phyloP scores from a whole-genome alignment of 306 rosid species.

The Cicer cuneatum region DNA sequence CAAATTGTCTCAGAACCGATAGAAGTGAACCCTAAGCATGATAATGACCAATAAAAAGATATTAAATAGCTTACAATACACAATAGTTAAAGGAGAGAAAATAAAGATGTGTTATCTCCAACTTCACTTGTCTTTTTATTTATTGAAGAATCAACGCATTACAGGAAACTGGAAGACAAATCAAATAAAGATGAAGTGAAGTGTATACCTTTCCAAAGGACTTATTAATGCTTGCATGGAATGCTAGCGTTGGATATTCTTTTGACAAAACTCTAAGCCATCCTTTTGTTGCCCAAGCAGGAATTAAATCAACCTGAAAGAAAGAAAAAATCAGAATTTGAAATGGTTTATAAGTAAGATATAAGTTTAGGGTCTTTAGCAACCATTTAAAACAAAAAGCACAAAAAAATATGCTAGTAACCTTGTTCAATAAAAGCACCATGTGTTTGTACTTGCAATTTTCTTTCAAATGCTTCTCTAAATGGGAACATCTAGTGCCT shows the following conservation, averaged over 20 bases:
- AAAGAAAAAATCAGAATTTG: slow-evolving; percentile 3
- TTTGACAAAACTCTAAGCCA: slow-evolving; percentile 89
- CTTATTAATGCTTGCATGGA: slow-evolving; percentile 93
- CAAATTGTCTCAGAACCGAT: slow-evolving; percentile 89
- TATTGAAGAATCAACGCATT: neutral
- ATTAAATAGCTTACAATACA: neutral
- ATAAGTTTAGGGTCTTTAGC: neutral
- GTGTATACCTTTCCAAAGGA: slow-evolving; percentile 88
- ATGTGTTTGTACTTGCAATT: slow-evolving; percentile 87
- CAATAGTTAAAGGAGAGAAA: neutral
- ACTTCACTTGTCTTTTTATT: slow-evolving; percentile 1
- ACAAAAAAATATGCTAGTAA: slow-evolving; percentile 34
- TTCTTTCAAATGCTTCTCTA: slow-evolving; percentile 96
- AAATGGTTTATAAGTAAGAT: neutral
- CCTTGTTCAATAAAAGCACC: slow-evolving; percentile 91
- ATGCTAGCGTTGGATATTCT: slow-evolving; percentile 92
- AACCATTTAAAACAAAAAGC: neutral
- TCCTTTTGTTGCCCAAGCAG: slow-evolving; percentile 93
- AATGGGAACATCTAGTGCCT: slow-evolving; percentile 92
- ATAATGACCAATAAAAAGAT: slow-evolving; percentile 29
- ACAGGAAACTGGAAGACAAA: slow-evolving; percentile 17
- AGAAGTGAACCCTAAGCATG: slow-evolving; percentile 81
- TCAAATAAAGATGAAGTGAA: slow-evolving; percentile 6
- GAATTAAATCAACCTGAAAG: slow-evolving; percentile 80
- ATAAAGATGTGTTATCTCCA: neutral